Conservation (phyloP, 2,329 filamentous ascomycete species). For the Fusarium pilosicola region DNA sequence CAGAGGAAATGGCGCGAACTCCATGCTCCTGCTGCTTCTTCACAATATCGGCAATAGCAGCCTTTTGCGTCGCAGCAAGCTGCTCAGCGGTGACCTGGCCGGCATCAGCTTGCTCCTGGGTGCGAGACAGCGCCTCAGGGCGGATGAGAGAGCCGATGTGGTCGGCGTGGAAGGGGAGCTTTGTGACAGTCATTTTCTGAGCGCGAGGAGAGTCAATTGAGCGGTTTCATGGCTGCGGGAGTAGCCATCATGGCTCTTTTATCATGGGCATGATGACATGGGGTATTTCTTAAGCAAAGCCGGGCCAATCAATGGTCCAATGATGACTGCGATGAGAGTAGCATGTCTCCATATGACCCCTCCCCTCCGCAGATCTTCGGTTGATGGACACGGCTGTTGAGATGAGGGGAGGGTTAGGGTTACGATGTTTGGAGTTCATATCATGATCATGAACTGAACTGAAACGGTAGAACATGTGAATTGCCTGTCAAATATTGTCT, state of each 20-base stretch:
- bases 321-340: slow-evolving; percentile 22
- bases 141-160: slow-evolving; percentile 78
- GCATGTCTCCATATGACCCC: slow-evolving; percentile 39
- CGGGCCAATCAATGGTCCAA: slow-evolving; percentile 32
- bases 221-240: neutral
- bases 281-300: slow-evolving; percentile 8
- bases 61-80: slow-evolving; percentile 66
- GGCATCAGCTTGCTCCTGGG: slow-evolving; percentile 58
- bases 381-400: slow-evolving; percentile 43
- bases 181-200: slow-evolving; percentile 42
- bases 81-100: slow-evolving; percentile 55
- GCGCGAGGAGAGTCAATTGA: slow-evolving; percentile 9
- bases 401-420: slow-evolving; percentile 25
- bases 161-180: slow-evolving; percentile 73
- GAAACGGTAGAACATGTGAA: neutral
- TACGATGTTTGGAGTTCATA: neutral
- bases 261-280: slow-evolving; percentile 37
- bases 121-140: slow-evolving; percentile 68
- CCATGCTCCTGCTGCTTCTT: slow-evolving; percentile 71
- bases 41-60: slow-evolving; percentile 72
- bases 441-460: neutral
- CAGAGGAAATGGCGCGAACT: slow-evolving; percentile 72
- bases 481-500: neutral
- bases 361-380: slow-evolving; percentile 43
- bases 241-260: slow-evolving; percentile 33